These are phyloP conservation scores for Vaccinium vitisidaea DNA, from an alignment of 148 eudicot genomes.

Conservation along the genomic window DNA sequence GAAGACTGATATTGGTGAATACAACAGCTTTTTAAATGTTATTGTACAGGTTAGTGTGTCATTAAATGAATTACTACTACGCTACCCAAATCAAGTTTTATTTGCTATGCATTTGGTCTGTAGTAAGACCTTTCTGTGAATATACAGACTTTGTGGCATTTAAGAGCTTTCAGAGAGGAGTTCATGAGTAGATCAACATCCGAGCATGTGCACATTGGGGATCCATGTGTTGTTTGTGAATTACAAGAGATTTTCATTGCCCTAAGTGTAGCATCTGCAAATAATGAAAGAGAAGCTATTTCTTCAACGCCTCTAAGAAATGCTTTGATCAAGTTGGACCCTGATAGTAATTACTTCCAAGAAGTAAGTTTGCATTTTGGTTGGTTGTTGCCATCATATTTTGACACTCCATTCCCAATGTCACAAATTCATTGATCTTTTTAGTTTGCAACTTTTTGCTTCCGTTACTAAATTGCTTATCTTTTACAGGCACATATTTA, in stretches of 20 bases:
- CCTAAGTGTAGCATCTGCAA: slow-evolving; percentile 41
- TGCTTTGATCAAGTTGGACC: slow-evolving; percentile 71
- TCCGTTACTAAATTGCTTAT: not conserved
- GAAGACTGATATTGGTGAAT: slow-evolving; percentile 76
- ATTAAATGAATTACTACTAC: too few species aligned
- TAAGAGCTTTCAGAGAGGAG: too few species aligned
- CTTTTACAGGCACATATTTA: slow-evolving; percentile 69
- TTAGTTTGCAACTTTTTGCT: too few species aligned
- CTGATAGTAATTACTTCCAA: slow-evolving; percentile 73
- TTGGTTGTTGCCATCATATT: not conserved
- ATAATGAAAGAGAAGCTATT: slow-evolving; percentile 50
- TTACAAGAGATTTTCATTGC: slow-evolving; percentile 61
- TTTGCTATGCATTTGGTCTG: not conserved
- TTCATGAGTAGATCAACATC: too few species aligned
- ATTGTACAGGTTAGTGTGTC: slow-evolving; percentile 63
- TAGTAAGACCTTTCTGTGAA: too few species aligned
- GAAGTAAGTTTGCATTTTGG: slow-evolving; percentile 39
- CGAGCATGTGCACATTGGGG: slow-evolving; percentile 68
- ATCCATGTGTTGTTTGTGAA: slow-evolving; percentile 88
- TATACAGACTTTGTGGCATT: too few species aligned
- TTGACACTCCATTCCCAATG: not conserved
- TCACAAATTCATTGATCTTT: not conserved
- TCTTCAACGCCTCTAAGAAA: slow-evolving; percentile 64
- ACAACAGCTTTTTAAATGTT: slow-evolving; percentile 79
- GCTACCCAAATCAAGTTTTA: too few species aligned